A percentile compares a stretch with the other conserved stretches of the same genome.
Conservation (phyloP, 192 early-diverging fungal species). For the Chytriomyces sp. region DNA sequence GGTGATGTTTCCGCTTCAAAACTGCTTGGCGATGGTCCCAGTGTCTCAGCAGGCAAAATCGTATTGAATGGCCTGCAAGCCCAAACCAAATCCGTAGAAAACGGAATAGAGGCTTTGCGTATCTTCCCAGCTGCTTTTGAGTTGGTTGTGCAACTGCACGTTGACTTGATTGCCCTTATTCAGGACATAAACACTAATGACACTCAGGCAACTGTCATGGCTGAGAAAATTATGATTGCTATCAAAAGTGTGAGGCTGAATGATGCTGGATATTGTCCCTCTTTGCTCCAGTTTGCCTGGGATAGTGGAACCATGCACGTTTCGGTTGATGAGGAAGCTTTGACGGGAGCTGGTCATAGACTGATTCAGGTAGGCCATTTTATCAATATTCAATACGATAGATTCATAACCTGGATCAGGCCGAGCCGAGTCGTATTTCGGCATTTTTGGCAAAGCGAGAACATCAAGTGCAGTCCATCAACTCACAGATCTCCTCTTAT, state of each 20-base stretch:
- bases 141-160: constrained; percentile 35
- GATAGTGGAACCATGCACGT: background rate
- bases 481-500: constrained; percentile 34
- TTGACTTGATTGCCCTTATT: constrained; percentile 31
- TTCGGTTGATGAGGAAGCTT: constrained; percentile 12
- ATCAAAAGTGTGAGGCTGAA: constrained; percentile 10
- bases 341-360: constrained; percentile 10
- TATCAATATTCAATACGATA: background rate
- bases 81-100: constrained; percentile 24
- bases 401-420: constrained; percentile 12
- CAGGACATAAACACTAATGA: constrained; percentile 8
- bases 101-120: constrained; percentile 36
- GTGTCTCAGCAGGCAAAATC: background rate
- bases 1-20: constrained; percentile 1
- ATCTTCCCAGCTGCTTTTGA: constrained; percentile 50
- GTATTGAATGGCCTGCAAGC: background rate
- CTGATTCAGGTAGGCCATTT: constrained; percentile 10
- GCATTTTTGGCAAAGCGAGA: constrained; percentile 34
- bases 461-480: constrained; percentile 32
- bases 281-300: background rate
- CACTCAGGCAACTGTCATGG: background rate
- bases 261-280: constrained; percentile 3
- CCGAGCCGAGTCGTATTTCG: constrained; percentile 12
- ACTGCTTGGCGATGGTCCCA: background rate
- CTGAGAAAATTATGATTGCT: background rate